phyloP scores from a whole-genome alignment of 1,139 yeast genomes.

The Pneumocystis wakefieldiae region DNA sequence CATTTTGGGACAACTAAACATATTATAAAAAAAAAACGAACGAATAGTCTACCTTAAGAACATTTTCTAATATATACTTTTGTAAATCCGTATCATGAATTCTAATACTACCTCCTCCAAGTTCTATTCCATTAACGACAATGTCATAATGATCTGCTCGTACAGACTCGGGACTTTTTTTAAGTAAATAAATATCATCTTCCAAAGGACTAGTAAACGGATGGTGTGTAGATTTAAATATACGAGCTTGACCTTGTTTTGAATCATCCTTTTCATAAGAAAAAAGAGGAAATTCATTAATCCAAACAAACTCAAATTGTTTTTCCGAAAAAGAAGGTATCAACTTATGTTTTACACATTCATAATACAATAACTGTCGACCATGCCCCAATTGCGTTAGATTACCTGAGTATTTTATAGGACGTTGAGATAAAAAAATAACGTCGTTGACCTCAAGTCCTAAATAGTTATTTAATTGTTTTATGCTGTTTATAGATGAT shows the following conservation, averaged over 20 bases:
- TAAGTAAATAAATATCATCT: slow-evolving; percentile 37
- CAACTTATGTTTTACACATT: slow-evolving; percentile 28
- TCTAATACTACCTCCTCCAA: slow-evolving; percentile 96
- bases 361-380: slow-evolving; percentile 54
- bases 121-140: slow-evolving; percentile 85
- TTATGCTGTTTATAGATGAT: background rate
- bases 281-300: slow-evolving; percentile 78
- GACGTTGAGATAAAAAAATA: slow-evolving; percentile 59
- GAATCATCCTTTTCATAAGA: slow-evolving; percentile 35
- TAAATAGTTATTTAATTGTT: background rate
- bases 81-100: slow-evolving; percentile 75
- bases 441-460: slow-evolving; percentile 49
- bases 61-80: slow-evolving; percentile 34
- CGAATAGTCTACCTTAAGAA: slow-evolving; percentile 26
- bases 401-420: slow-evolving; percentile 58
- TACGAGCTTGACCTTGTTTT: slow-evolving; percentile 23
- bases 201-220: slow-evolving; percentile 37
- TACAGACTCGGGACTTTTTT: slow-evolving; percentile 41
- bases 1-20: slow-evolving; percentile 20
- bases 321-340: slow-evolving; percentile 3
- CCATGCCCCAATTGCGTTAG: slow-evolving; percentile 89
- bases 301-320: slow-evolving; percentile 39
- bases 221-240: slow-evolving; percentile 36
- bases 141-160: slow-evolving; percentile 91
- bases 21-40: slow-evolving; percentile 14